A percentile compares a stretch with the other conserved stretches of the same genome.
Evolutionary conservation across 352 stramenopile species (phyloP).

Genomic region (Phytophthora citrophthora): DNA sequence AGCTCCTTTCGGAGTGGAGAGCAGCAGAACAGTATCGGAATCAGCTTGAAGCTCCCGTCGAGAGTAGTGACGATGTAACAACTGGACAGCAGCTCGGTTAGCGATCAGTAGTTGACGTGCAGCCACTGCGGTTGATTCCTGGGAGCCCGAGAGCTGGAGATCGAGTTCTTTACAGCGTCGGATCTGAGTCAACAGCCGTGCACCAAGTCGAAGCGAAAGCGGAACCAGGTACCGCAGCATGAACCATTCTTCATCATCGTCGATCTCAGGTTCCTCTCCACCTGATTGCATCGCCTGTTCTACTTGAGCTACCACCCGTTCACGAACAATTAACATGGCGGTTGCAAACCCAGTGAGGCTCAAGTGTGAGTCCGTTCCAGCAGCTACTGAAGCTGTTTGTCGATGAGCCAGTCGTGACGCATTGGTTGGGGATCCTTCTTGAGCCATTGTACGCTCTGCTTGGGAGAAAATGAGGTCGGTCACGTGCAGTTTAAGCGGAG

Average conservation of each 20-base stretch:
- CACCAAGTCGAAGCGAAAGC: slow-evolving; percentile 51
- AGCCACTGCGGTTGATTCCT: slow-evolving; percentile 24
- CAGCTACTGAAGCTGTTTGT: slow-evolving; percentile 24
- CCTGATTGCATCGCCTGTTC: slow-evolving; percentile 42
- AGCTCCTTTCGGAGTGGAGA: slow-evolving; percentile 36
- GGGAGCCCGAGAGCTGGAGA: slow-evolving; percentile 25
- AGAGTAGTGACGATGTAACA: slow-evolving; percentile 66
- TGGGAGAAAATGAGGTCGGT: slow-evolving; percentile 72
- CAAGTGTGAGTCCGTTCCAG: slow-evolving; percentile 31
- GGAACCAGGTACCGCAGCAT: slow-evolving; percentile 62
- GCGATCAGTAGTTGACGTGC: slow-evolving; percentile 36
- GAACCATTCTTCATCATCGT: slow-evolving; percentile 74
- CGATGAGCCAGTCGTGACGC: slow-evolving; percentile 34
- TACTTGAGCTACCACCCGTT: slow-evolving; percentile 52
- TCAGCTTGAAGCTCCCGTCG: slow-evolving; percentile 25
- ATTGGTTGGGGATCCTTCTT: slow-evolving; percentile 38
- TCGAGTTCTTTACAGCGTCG: slow-evolving; percentile 65
- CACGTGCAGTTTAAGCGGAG: slow-evolving; percentile 63
- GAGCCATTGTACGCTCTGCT: slow-evolving; percentile 42
- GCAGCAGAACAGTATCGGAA: slow-evolving; percentile 6
- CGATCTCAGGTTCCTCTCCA: slow-evolving; percentile 45
- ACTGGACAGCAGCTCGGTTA: slow-evolving; percentile 50
- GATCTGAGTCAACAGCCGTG: slow-evolving; percentile 53
- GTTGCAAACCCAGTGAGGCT: slow-evolving; percentile 52
- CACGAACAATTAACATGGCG: slow-evolving; percentile 65